Base-by-base conservation (phyloP, 1,139 yeast genomes). In the Pichia sp. region DNA sequence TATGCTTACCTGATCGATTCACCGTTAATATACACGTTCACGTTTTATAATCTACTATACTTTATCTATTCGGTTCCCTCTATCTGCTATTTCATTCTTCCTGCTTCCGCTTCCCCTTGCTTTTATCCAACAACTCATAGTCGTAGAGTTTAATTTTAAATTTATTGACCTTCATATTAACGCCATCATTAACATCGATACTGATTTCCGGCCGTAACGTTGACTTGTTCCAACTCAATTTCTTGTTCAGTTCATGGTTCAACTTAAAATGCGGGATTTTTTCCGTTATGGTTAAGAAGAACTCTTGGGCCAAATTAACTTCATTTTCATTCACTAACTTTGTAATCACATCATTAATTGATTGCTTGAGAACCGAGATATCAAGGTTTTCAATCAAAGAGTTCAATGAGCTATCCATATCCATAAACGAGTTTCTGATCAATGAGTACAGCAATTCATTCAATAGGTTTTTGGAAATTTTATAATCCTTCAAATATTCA, bases 141-240 rank as follows among this genome's bases (percentile, higher is more conserved):
- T 52, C 55, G 33, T 47, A 51, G 11, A 52, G 37, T 37, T 49
- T 51, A 23, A 52, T 46, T 36, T 50, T 44, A 32, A 29, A 51
- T 29, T 35, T 45, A 27, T 46, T 37, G 33, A 45, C 37, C 27
- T 45, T 45, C 44, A 43, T 38, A 33, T 44, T 47, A 8, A 41
- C 45, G 4, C 40, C 48, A 33, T 41, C 41, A 32, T 39, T 41
- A 9, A 40, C 36, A 39, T 47, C 51, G 31, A 41, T 36, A 6
- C 28, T 36, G 23, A 41, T 35, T 5, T 4, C 11, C 6, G 49
- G 47, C 23, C 23, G 23, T 11, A 37, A 38, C 23, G 32, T 48
- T 10, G 45, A 44, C 9, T 39, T 39, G 9, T 36, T 38, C 45
- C 44, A 45, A 8, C 37, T 36, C 3, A 47, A 33, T 2, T 35